These are phyloP conservation scores for Hypoxylon sp. DNA, from an alignment of 2,329 filamentous ascomycete species.

Conservation along the genomic window DNA sequence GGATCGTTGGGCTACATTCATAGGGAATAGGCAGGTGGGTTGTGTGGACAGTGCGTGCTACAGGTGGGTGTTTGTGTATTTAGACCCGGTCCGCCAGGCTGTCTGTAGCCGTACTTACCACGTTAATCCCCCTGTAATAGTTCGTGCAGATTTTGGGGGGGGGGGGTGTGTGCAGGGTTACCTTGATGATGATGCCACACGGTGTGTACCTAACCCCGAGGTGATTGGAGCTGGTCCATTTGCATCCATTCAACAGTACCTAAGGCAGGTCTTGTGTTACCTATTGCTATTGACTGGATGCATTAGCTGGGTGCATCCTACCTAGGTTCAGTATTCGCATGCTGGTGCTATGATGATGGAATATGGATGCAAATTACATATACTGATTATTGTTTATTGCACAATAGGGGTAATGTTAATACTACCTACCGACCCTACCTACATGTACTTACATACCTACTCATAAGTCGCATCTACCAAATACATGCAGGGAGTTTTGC, in stretches of 20 bases:
- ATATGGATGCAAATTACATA: no score
- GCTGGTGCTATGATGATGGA: no score
- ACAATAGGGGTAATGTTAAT: no score
- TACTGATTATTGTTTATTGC: no score
- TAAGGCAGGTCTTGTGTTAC: no score
- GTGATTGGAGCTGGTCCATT: constrained; percentile 3
- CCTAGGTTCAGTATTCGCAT: no score
- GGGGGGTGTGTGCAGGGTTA: constrained; percentile 9
- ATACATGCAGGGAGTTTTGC: no score
- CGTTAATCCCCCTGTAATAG: constrained; percentile 7
- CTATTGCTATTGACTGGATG: no score
- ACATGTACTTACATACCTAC: constrained; percentile 2
- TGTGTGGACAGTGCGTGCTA: constrained; percentile 16
- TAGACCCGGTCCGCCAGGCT: constrained; percentile 22
- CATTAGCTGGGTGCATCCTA: no score
- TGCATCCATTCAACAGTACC: no score
- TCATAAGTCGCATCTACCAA: neutral
- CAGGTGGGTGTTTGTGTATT: constrained; percentile 8
- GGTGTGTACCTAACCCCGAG: no score
- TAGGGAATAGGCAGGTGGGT: constrained; percentile 14
- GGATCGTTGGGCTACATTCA: constrained; percentile 31
- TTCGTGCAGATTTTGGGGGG: constrained; percentile 27
- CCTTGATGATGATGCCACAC: constrained; percentile 14
- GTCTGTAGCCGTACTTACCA: constrained; percentile 26
- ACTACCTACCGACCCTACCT: no score